These are phyloP conservation scores for Colletotrichum sp. DNA, from an alignment of 2,329 filamentous ascomycete genomes.

Conservation along the genomic window DNA sequence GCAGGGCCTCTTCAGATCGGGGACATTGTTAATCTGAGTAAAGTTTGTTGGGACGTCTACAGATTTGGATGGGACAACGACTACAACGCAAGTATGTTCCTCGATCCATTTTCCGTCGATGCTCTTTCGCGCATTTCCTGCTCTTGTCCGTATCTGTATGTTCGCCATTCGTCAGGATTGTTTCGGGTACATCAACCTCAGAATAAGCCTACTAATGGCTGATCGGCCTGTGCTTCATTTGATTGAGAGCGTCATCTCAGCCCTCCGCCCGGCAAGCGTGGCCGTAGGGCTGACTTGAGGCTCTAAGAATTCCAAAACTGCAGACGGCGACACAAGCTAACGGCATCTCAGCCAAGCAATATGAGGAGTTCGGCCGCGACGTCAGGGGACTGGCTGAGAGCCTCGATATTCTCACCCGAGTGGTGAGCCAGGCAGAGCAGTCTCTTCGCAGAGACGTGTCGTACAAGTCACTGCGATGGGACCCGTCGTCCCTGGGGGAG, in stretches of 20 bases:
- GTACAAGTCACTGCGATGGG: constrained; percentile 22
- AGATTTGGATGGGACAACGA: constrained; percentile 35
- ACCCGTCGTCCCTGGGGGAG: constrained; percentile 22
- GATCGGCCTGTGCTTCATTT: background rate
- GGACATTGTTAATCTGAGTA: constrained; percentile 34
- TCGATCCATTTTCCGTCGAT: background rate
- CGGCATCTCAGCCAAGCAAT: constrained; percentile 30
- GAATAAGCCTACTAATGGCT: background rate
- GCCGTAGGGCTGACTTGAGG: background rate
- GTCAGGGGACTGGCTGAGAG: constrained; percentile 32
- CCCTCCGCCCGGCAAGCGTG: background rate
- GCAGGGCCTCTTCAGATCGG: constrained; percentile 28
- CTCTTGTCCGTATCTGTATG: background rate
- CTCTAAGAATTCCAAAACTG: background rate
- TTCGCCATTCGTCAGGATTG: background rate
- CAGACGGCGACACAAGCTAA: background rate
- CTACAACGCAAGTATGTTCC: constrained; percentile 31
- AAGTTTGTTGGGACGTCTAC: constrained; percentile 37
- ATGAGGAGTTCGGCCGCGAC: constrained; percentile 35
- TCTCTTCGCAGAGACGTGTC: constrained; percentile 28
- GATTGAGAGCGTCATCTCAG: background rate
- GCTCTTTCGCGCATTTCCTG: background rate
- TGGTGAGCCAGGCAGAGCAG: constrained; percentile 30
- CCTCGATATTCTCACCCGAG: constrained; percentile 33
- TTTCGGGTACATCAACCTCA: background rate